Conservation (phyloP, 1,139 yeast genomes). For the Suhomyces panamericanus region DNA sequence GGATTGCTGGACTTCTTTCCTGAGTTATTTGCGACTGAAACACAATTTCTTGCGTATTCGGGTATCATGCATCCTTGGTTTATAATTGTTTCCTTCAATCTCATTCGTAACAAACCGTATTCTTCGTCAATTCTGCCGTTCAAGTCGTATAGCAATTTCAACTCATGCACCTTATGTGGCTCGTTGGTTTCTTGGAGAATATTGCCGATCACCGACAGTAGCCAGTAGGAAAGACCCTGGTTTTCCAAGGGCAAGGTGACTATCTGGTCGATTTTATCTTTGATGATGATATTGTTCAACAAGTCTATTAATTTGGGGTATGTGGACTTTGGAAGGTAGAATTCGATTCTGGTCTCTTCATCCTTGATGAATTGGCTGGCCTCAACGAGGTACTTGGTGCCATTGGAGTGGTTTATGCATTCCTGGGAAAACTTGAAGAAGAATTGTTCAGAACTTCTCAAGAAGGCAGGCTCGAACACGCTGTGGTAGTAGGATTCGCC, state of each 20-base stretch:
- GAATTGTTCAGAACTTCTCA: slow-evolving; percentile 55
- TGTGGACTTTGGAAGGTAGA: slow-evolving; percentile 57
- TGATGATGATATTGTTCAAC: slow-evolving; percentile 63
- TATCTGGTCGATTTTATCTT: slow-evolving; percentile 52
- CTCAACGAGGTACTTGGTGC: slow-evolving; percentile 56
- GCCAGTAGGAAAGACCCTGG: slow-evolving; percentile 61
- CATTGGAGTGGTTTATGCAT: slow-evolving; percentile 38
- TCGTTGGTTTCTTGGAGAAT: slow-evolving; percentile 19
- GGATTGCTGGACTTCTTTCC: slow-evolving; percentile 17
- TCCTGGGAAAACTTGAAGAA: slow-evolving; percentile 51
- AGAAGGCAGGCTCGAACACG: slow-evolving; percentile 66
- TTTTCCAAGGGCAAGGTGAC: slow-evolving; percentile 47
- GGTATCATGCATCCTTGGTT: slow-evolving; percentile 39
- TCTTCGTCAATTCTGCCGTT: slow-evolving; percentile 56
- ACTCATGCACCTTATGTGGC: slow-evolving; percentile 24
- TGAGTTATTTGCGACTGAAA: slow-evolving; percentile 11
- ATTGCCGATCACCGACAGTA: slow-evolving; percentile 34
- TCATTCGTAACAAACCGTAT: slow-evolving; percentile 49
- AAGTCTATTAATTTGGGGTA: slow-evolving; percentile 53
- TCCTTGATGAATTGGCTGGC: slow-evolving; percentile 55
- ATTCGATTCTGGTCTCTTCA: slow-evolving; percentile 55
- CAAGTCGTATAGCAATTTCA: slow-evolving; percentile 51
- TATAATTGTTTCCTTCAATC: slow-evolving; percentile 50
- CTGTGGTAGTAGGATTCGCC: slow-evolving; percentile 61
- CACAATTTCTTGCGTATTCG: slow-evolving; percentile 25